Evolutionary conservation across 2,329 filamentous ascomycete genomes (phyloP), one percentile per base, ranked within the genome.

Genomic region (Claviceps pusilla): DNA sequence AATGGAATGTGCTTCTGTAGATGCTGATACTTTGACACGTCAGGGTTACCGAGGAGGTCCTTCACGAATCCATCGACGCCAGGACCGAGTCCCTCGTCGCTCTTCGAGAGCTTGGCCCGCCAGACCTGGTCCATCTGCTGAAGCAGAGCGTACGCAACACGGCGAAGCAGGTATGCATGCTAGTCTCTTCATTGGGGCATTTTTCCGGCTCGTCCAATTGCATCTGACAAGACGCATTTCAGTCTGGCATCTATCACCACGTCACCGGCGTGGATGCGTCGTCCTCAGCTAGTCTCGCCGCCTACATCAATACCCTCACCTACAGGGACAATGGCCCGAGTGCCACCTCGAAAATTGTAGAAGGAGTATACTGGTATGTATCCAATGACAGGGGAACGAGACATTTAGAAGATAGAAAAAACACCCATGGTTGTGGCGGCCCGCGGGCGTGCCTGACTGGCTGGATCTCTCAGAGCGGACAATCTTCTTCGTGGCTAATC

Each of bases 251-350:
- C 54, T 98, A 98, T 68, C 93, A 98, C 69, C 93, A 98, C 82
- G 90, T 96, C 62, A 95, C 89, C 43, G 93, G 93, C 57, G 84
- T 96, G 65, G 93, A 98, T 72, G 93, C 93, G 50, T 98, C 93
- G 2, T 97, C 93, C 7, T 97, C 93, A 10, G 93, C 93, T 56
- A 97, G 91, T 71, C 75, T 98, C 56, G 93, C 93, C 45, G 93
- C 93, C 62, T 98, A 98, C 71, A 95, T 98, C 72, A 98, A 97
- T 71, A 97, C 91, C 43, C 77, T 98, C 57, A 96, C 90, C 48
- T 94, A 96, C 71, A 86, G 86, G 59, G 87, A 91, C 53, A 82
- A 85, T 59, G 87, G 91, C 60, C 89, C 85, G 12, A 77, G 76
- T 54, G 75, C 76, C 57, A 69, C 68, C 45, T 81, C 87, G 66